phyloP scores from a whole-genome alignment of 345 rosid genomes.

The Salix caprea region DNA sequence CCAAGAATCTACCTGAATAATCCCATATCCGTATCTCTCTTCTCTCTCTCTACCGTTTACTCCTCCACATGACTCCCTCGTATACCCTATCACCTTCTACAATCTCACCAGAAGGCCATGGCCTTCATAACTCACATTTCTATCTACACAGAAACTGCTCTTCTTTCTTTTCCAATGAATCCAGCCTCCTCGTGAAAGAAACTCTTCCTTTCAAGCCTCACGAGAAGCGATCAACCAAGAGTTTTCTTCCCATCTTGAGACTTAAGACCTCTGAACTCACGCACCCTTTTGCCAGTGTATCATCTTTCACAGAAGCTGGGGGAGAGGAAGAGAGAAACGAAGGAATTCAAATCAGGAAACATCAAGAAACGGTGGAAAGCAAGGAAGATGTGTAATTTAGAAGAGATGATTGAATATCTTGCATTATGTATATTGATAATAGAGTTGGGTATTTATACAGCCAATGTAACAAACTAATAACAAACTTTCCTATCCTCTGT shows the following conservation, averaged over 20 bases:
- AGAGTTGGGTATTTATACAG: too few relatives aligned
- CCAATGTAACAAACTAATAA: too few relatives aligned
- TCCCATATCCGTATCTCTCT: conserved; percentile 8
- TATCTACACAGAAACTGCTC: conserved; percentile 33
- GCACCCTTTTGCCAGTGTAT: conserved; percentile 57
- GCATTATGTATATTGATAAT: too few relatives aligned
- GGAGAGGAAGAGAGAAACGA: conserved; percentile 45
- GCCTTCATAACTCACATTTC: conserved; percentile 35
- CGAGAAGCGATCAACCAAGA: conserved; percentile 26
- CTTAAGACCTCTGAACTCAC: conserved; percentile 26
- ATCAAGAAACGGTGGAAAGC: conserved; percentile 22
- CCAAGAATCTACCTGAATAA: conserved; percentile 16
- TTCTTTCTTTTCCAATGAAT: conserved; percentile 28
- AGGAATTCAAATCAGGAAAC: conserved; percentile 31
- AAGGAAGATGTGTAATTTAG: conserved; percentile 13
- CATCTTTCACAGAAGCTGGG: conserved; percentile 65
- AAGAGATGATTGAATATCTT: too few relatives aligned
- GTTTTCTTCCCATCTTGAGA: conserved; percentile 31
- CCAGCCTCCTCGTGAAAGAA: conserved; percentile 29
- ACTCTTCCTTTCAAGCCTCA: conserved; percentile 24
- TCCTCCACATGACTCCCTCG: conserved; percentile 55
- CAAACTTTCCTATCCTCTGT: too few relatives aligned
- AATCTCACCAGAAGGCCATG: conserved; percentile 26
- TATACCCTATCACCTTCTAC: conserved; percentile 46
- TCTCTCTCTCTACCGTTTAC: neutral